Evolutionary conservation across 139 green algal species (phyloP).

Genomic region (Chlamydomonas sp.): DNA sequence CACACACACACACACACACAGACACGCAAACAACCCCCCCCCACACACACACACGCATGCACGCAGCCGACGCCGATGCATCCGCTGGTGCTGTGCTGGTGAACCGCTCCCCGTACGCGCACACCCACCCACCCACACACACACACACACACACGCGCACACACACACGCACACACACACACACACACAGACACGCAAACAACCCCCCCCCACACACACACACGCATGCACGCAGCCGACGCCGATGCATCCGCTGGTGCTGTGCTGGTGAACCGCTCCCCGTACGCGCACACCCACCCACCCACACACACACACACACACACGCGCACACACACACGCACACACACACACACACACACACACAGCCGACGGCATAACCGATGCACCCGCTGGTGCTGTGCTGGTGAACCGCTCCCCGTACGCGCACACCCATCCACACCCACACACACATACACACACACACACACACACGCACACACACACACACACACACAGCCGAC

Average conservation of each 20-base stretch:
- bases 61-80: too few species aligned
- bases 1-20: not conserved
- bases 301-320: not conserved
- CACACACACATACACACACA: not conserved
- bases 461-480: not conserved
- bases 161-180: not conserved
- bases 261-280: not conserved
- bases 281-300: not conserved
- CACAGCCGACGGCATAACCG: not conserved
- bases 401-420: not conserved
- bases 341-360: not conserved
- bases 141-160: not conserved
- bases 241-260: too few species aligned
- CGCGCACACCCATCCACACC: not conserved
- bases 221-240: not conserved
- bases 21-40: not conserved
- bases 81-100: too few species aligned
- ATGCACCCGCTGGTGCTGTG: too few species aligned
- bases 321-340: not conserved
- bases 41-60: not conserved
- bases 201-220: not conserved
- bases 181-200: not conserved
- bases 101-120: not conserved
- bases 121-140: not conserved
- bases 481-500: not conserved